A percentile compares a stretch with the other conserved stretches of the same genome.
Evolutionary conservation across 176 grass and related monocot species (phyloP).

Genomic region (Musa troglodytarum): DNA sequence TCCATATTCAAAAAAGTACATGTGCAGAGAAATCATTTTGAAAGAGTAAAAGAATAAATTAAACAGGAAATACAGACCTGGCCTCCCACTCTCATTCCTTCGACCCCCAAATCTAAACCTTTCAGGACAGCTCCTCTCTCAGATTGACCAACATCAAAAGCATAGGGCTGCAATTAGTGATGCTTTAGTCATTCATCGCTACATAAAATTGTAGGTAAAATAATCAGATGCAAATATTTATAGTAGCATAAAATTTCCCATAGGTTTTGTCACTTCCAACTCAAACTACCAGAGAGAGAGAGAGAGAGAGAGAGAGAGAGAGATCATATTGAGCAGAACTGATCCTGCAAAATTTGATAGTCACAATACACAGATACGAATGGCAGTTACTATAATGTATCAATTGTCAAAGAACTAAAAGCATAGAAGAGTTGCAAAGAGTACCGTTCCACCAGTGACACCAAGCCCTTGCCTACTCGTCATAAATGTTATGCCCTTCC

Average conservation of each 20-base stretch:
- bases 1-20: background rate
- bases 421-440: background rate
- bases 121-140: constrained; percentile 81
- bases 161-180: constrained; percentile 59
- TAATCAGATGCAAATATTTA: background rate
- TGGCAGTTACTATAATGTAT: background rate
- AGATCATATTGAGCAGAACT: no score
- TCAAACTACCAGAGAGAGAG: no score
- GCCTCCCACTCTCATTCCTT: constrained; percentile 94
- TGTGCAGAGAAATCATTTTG: background rate
- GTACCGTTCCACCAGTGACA: constrained; percentile 84
- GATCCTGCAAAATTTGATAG: no score
- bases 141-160: constrained; percentile 92
- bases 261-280: no score
- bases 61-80: constrained; percentile 43
- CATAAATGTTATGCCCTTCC: constrained; percentile 98
- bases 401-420: background rate
- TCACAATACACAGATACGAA: background rate
- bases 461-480: constrained; percentile 90
- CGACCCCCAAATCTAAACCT: constrained; percentile 93
- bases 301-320: no score
- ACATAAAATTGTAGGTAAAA: no score
- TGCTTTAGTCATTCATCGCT: background rate
- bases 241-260: no score
- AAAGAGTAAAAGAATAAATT: background rate